Base-by-base conservation (phyloP, 1,284 basidiomycete species). In the Singerocomus inundabilis region DNA sequence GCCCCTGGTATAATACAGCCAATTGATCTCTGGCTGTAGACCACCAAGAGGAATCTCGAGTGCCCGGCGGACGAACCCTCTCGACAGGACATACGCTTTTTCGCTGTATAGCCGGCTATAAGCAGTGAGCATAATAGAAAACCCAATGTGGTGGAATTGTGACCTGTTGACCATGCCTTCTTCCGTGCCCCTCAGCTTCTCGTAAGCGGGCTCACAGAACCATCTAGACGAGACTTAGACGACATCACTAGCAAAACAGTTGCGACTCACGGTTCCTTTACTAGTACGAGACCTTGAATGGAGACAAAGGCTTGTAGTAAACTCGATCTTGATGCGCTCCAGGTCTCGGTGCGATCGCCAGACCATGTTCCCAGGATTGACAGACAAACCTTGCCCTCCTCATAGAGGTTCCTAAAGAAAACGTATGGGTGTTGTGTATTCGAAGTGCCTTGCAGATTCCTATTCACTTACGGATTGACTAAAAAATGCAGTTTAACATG, bases 301-400 rank as follows among this genome's bases (percentile, higher is more conserved):
- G 92, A 95, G 13, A 98, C 91, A 49, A 97, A 83, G 0, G 92
- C 91, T 70, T 98, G 94, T 7, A 98, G 78, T 33, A 98, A 72
- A 10, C 91, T 94, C 3, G 91, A 94, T 53, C 79, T 81, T 57
- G 80, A 77, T 50, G 90, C 76, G 66, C 73, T 91, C 92, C 92
- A 94, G 6, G 81, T 85, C 70, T 96, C 93, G 57, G 79, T 89
- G 66, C 77, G 82, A 62, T 94, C 93, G 5, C 94, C 93, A 1
- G 84, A 80, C 93, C 93, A 98, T 0, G 93, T 97, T 16, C 91
- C 91, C 5, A 97, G 72, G 40, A 98, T 88, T 24, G 91, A 94
- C 43, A 98, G 69, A 63, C 94, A 98, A 34, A 98, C 93, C 68
- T 96, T 96, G 38, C 93, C 93, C 59, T 98, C 94, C 64, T 96